Evolutionary conservation across 495 filamentous ascomycete genomes (phyloP).

Genomic region (Hypoxylon crocopeplum): DNA sequence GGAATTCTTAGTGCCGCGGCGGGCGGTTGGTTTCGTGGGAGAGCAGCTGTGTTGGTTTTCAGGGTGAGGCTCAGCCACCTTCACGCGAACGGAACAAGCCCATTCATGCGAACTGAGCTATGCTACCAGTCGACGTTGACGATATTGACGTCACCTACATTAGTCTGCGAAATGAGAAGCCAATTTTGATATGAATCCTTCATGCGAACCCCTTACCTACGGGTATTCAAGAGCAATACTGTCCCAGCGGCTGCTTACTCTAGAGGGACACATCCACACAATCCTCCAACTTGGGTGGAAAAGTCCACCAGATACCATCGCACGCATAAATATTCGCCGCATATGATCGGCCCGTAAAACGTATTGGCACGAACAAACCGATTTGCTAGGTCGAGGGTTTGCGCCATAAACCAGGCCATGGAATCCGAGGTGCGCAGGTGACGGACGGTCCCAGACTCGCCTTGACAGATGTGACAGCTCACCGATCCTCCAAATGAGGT

Average conservation of each 20-base stretch:
- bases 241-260: constrained; percentile 14
- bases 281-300: constrained; percentile 1
- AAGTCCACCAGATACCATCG: not conserved
- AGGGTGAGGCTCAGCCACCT: constrained; percentile 35
- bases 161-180: constrained; percentile 16
- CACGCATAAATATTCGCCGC: constrained; percentile 1
- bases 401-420: constrained; percentile 11
- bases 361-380: constrained; percentile 3
- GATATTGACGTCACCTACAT: constrained; percentile 29
- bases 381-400: constrained; percentile 14
- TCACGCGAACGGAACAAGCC: constrained; percentile 24
- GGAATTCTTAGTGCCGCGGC: constrained; percentile 29
- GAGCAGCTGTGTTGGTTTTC: constrained; percentile 25
- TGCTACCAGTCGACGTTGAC: constrained; percentile 2
- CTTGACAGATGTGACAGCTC: constrained; percentile 27
- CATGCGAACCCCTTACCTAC: constrained; percentile 10
- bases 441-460: not conserved
- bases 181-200: constrained; percentile 21
- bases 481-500: constrained; percentile 30
- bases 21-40: constrained; percentile 20
- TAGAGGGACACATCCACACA: constrained; percentile 22
- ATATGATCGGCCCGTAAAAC: constrained; percentile 18
- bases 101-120: constrained; percentile 26
- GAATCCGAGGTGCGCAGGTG: constrained; percentile 19
- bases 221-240: not conserved